Base-by-base conservation (phyloP, 1,284 basidiomycete species). In the Melampsora americana region DNA sequence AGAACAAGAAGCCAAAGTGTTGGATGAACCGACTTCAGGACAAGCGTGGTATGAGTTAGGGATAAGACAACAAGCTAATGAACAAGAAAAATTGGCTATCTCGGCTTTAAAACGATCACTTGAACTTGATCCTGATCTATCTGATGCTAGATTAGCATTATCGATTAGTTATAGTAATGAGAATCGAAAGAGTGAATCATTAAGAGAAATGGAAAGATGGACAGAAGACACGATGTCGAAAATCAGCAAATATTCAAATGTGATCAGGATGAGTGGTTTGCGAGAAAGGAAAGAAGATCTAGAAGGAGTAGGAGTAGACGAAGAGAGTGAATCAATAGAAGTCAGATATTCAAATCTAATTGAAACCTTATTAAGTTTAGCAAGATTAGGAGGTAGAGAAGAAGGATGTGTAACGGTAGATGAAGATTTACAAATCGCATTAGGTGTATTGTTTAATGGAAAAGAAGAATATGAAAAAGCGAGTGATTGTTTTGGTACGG, bases 41-140 rank as follows among this genome's bases (percentile, higher is more conserved):
- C 81, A 84, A 48, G 90, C 90, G 7, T 99, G 95, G 95, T 94
- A 89, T 81, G 88, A 91, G 77, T 89, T 99, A 62, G 95, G 96
- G 32, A 89, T 99, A 64, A 95, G 93, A 84, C 96, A 99, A 82
- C 95, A 99, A 84, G 95, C 97, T 84, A 97, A 96, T 83, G 95
- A 99, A 83, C 89, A 95, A 28, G 95, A 99, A 84, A 87, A 88
- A 28, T 90, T 93, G 80, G 96, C 95, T 5, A 88, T 99, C 68
- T 87, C 90, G 65, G 96, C 95, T 0, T 86, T 99, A 30, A 86
- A 87, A 56, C 90, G 90, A 77, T 90, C 94, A 1, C 85, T 93
- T 64, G 88, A 91, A 79, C 87, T 98, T 26, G 90, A 96, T 79
- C 89, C 82, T 18, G 77, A 69, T 35, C 87, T 90, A 80, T 85